Conservation (phyloP, 2,329 filamentous ascomycete species). For the Monilinia vaccinii-corymbosi region DNA sequence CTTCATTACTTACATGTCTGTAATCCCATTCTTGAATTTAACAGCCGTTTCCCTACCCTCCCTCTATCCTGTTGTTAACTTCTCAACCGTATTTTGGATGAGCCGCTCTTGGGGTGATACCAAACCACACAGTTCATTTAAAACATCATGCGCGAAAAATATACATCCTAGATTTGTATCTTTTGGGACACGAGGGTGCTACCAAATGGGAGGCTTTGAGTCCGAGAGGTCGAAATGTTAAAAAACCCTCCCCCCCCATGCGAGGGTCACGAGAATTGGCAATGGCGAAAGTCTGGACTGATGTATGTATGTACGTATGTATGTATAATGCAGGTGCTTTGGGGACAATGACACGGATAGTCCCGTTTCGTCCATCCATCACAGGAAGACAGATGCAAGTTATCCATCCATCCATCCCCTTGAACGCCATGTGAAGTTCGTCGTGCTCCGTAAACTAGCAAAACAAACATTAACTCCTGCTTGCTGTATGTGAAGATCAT, state of each 20-base stretch:
- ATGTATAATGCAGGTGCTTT: neutral
- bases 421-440: slow-evolving; percentile 8
- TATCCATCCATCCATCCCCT: slow-evolving; percentile 6
- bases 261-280: slow-evolving; percentile 24
- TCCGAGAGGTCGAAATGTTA: slow-evolving; percentile 9
- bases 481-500: too few species aligned
- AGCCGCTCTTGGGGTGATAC: slow-evolving; percentile 21
- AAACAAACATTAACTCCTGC: too few species aligned
- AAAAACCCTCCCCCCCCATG: slow-evolving; percentile 14
- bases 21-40: slow-evolving; percentile 7
- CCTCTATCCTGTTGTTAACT: neutral
- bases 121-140: slow-evolving; percentile 13
- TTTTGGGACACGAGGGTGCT: slow-evolving; percentile 25
- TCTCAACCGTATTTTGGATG: slow-evolving; percentile 15
- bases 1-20: slow-evolving; percentile 3
- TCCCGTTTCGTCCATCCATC: slow-evolving; percentile 20
- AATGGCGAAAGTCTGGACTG: slow-evolving; percentile 11
- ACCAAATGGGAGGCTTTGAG: slow-evolving; percentile 15
- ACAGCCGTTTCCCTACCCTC: slow-evolving; percentile 7
- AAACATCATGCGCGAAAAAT: slow-evolving; percentile 11
- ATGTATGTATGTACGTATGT: neutral
- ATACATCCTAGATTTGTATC: slow-evolving; percentile 19
- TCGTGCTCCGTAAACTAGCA: too few species aligned
- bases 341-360: slow-evolving; percentile 15
- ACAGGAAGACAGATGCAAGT: slow-evolving; percentile 8